Base-by-base conservation (phyloP, 2,329 filamentous ascomycete genomes). In the Colletotrichum cordylinicola region DNA sequence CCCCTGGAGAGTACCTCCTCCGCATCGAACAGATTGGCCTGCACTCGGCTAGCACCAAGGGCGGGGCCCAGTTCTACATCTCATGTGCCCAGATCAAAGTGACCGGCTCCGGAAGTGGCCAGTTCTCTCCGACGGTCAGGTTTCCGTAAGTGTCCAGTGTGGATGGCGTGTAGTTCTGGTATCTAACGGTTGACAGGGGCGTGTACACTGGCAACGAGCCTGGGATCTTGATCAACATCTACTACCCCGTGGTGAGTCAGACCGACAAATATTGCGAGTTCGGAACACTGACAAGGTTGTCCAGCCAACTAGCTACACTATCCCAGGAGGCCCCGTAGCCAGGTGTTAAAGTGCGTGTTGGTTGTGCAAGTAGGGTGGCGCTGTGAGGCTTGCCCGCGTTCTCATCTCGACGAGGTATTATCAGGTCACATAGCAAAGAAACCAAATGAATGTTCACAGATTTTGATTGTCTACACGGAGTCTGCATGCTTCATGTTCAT, bases 31-130 rank as follows among this genome's bases (percentile, higher is more conserved):
- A 85, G 73, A 75, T 85, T 5, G 84, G 80, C 39, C 80, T 85
- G 8, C 84, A 85, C 75, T 79, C 77, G 2, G 83, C 84, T 18
- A 77, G 83, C n/a, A 58, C 65, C 62, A 77, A 80, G 67, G 79
- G 79, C 65, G 83, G 83, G 37, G 84, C 83, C 24, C 83, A 85
- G 79, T 84, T 84, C 81, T 85, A 84, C 78, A 81, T 84, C n/a
- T 79, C 80, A 15, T 85, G 83, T 55, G 83, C 81, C 2, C 83
- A 85, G 76, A 72, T 85, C 33, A 79, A 72, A 4, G 83, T 85
- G 1, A 76, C 76, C 15, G 73, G 73, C 10, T 65, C 68, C 21
- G 76, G 76, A 16, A 58, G 55, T 52, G 66, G 73, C 27, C 67
- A 55, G 43, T 67, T 75, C 31, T 73, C 69, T 37, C 69, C 65